Conservation (phyloP, 805 yeast genomes). For the Zygotorulaspora sp. region DNA sequence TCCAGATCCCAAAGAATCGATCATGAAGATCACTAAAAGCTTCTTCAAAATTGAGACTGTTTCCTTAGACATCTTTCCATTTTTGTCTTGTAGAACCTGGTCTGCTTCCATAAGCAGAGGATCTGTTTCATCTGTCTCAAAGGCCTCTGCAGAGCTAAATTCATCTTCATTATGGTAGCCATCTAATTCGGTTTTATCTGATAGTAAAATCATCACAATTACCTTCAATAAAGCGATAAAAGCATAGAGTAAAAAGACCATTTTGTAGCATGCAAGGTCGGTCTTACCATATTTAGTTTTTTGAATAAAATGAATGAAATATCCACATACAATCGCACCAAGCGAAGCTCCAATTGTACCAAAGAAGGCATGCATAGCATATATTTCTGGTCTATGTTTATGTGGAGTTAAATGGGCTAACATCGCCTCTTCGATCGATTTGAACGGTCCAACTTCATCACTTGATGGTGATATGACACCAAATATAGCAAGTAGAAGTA, state of each 20-base stretch:
- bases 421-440: conserved; percentile 78
- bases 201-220: conserved; percentile 45
- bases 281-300: conserved; percentile 34
- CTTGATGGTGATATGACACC: conserved; percentile 91
- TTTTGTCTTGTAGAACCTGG: conserved; percentile 5
- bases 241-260: conserved; percentile 54
- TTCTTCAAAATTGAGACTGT: conserved; percentile 44
- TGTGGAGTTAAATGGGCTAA: conserved; percentile 73
- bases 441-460: conserved; percentile 87
- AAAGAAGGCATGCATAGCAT: conserved; percentile 67
- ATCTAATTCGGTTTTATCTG: conserved; percentile 49
- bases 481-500: conserved; percentile 66
- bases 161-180: conserved; percentile 15
- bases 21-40: conserved; percentile 60
- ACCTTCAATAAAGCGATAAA: conserved; percentile 51
- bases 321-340: conserved; percentile 66
- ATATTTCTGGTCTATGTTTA: conserved; percentile 61
- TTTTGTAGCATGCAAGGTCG: conserved; percentile 46
- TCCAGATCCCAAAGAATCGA: conserved; percentile 85
- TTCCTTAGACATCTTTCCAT: conserved; percentile 35
- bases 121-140: conserved; percentile 27
- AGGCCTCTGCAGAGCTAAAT: conserved; percentile 15
- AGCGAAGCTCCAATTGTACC: conserved; percentile 70
- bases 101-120: conserved; percentile 21
- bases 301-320: conserved; percentile 46